Percentiles rank a stretch among this genome's conserved stretches.
These are phyloP conservation scores for Condylostoma magnum DNA, from an alignment of 169 alveolate species.

Conservation along the genomic window DNA sequence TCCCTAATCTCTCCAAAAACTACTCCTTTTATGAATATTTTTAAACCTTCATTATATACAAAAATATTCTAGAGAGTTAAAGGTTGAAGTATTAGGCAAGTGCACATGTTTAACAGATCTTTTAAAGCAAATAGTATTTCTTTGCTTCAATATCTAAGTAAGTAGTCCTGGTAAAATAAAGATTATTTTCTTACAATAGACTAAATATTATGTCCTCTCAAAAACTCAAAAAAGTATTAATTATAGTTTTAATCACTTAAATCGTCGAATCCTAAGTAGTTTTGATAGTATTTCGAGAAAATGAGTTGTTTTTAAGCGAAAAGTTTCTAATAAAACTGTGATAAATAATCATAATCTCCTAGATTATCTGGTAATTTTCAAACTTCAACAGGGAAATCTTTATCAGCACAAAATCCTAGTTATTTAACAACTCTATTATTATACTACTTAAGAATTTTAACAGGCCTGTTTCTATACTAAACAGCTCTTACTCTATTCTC, in stretches of 20 bases:
- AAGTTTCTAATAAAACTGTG: slow-evolving; percentile 40
- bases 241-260: slow-evolving; percentile 46
- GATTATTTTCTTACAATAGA: too few relatives aligned
- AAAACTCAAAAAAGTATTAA: slow-evolving; percentile 59
- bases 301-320: slow-evolving; percentile 56
- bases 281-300: slow-evolving; percentile 60
- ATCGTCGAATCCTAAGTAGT: slow-evolving; percentile 69
- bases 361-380: slow-evolving; percentile 52
- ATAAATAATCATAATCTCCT: slow-evolving; percentile 44
- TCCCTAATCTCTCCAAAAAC: slow-evolving; percentile 54
- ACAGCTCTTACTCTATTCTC: slow-evolving; percentile 59
- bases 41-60: slow-evolving; percentile 53
- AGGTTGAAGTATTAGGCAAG: slow-evolving; percentile 46
- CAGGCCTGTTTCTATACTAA: slow-evolving; percentile 53
- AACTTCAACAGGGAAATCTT: slow-evolving; percentile 63
- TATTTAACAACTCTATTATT: slow-evolving; percentile 53
- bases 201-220: slow-evolving; percentile 43
- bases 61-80: slow-evolving; percentile 53
- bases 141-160: slow-evolving; percentile 58
- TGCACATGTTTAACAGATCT: slow-evolving; percentile 58
- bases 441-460: slow-evolving; percentile 48
- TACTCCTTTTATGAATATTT: slow-evolving; percentile 55
- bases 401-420: slow-evolving; percentile 63
- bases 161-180: slow-evolving; percentile 31
- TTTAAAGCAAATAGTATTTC: slow-evolving; percentile 64